Evolutionary conservation across 23 red algal species (phyloP), one percentile per base, ranked within the genome.

Genomic region (Chondrus crispus): DNA sequence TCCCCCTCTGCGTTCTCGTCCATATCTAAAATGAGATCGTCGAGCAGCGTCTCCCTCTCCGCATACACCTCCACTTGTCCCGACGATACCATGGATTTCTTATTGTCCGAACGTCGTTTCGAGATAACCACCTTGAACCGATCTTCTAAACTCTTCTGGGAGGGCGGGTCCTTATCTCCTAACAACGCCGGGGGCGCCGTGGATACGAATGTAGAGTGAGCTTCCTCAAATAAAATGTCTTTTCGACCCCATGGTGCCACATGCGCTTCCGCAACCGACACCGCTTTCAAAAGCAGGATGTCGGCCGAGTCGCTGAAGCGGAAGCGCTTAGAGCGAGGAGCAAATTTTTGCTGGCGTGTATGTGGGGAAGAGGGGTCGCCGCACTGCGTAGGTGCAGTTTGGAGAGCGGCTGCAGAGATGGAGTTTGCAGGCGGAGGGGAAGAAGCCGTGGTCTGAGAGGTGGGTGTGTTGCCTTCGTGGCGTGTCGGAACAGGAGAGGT

Each of bases 11-110:
- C 45, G 24, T 28, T 26, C 48, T 58, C 32, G 32, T 82, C 77
- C 77, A 82, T 82, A 7, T 41, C 77, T 11, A 82, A 24, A 39
- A 57, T 82, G 20, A 82, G 26, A 38, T 82, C 51, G 44, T 82
- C 77, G 26, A 82, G 47, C 30, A 82, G 77, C 44, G 32, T 37
- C 77, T 55, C 77, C 51, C 77, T 9, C 44, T 82, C 45, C 19
- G 26, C 44, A 76, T 38, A 38, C 37, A 76, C 71, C 39, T 76
- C 71, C 28, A 76, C 43, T 43, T 40, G 33, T 76, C 24, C 71
- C 24, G 44, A 76, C 37, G 66, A 26, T 48, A 48, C 44, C 39
- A 37, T 38, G 44, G 33, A 28, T 20, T 38, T 76, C 5, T 38
- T 76, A 8, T 40, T 38, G 28, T 26, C 71, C 71, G 28, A 26